Percentiles rank a stretch among this genome's conserved stretches.
phyloP scores from a whole-genome alignment of 1,139 yeast species.

The Meyerozyma elateridarum region DNA sequence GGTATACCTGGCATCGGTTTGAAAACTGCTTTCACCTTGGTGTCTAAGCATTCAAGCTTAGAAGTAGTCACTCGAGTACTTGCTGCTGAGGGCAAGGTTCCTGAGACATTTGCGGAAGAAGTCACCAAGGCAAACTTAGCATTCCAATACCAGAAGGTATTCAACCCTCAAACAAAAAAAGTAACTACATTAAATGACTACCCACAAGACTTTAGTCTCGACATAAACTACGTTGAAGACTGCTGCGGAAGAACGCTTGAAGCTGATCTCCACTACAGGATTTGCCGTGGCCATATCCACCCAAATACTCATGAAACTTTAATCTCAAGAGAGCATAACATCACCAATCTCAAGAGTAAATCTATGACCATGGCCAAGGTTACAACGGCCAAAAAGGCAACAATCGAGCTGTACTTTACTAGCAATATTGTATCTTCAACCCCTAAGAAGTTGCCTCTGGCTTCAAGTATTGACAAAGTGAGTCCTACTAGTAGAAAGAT shows the following conservation, averaged over 20 bases:
- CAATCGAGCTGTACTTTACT: slow-evolving; percentile 1
- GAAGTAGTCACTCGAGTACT: slow-evolving; percentile 56
- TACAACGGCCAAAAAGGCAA: slow-evolving; percentile 3
- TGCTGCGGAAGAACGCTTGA: slow-evolving; percentile 62
- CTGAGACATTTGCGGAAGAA: slow-evolving; percentile 56
- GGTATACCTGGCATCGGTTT: slow-evolving; percentile 84
- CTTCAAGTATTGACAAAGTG: slow-evolving; percentile 1
- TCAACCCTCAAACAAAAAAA: slow-evolving; percentile 49
- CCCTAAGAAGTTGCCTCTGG: slow-evolving; percentile 1
- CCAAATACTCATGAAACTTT: slow-evolving; percentile 56
- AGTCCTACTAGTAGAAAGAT: neutral
- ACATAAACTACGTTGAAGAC: slow-evolving; percentile 38
- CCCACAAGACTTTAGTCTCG: slow-evolving; percentile 34
- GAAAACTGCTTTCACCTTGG: slow-evolving; percentile 65
- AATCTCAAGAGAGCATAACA: slow-evolving; percentile 41
- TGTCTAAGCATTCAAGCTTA: slow-evolving; percentile 46
- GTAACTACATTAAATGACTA: slow-evolving; percentile 58
- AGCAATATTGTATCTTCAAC: slow-evolving; percentile 1
- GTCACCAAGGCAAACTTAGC: slow-evolving; percentile 69
- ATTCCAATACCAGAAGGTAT: slow-evolving; percentile 83
- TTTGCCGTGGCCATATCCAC: slow-evolving; percentile 64
- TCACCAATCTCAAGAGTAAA: slow-evolving; percentile 20
- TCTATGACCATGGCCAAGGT: slow-evolving; percentile 15
- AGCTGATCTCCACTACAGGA: slow-evolving; percentile 42
- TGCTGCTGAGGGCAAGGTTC: slow-evolving; percentile 63